Percentiles rank a stretch among this genome's conserved stretches.
Evolutionary conservation across 202 grass and related monocot species (phyloP).

Genomic region (Panicum hallii): DNA sequence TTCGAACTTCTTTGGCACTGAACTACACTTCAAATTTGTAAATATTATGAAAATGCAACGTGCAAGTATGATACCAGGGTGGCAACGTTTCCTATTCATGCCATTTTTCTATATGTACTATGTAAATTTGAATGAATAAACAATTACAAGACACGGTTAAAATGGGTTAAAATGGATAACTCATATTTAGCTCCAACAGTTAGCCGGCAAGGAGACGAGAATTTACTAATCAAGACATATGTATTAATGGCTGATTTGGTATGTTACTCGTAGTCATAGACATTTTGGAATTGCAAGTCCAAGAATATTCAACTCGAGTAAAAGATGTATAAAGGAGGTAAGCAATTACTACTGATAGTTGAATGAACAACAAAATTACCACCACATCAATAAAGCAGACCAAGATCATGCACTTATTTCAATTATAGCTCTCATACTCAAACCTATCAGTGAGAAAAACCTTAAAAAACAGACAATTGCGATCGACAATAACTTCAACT

Average conservation of each 20-base stretch:
- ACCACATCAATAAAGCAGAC: slow-evolving; percentile 5
- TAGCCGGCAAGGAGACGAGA: not conserved
- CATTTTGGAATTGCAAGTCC: not conserved
- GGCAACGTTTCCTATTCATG: not conserved
- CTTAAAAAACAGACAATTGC: not conserved
- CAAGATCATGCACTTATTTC: not conserved
- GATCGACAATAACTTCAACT: not conserved
- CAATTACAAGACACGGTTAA: not conserved
- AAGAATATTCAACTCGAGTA: slow-evolving; percentile 1
- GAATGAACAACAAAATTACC: slow-evolving; percentile 5
- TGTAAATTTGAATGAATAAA: not conserved
- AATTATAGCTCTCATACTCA: slow-evolving; percentile 7
- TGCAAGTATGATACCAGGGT: not conserved
- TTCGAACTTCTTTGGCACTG: not conserved
- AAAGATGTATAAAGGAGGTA: not conserved
- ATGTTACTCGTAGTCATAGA: not conserved
- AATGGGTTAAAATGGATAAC: too few relatives aligned
- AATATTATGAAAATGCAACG: not conserved
- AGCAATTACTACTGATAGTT: not conserved
- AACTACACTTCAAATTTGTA: slow-evolving; percentile 28
- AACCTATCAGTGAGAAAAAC: slow-evolving; percentile 13
- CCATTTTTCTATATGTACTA: not conserved
- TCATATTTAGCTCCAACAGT: slow-evolving; percentile 19
- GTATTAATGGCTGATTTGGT: not conserved
- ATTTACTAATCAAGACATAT: not conserved